phyloP scores from a whole-genome alignment of 164 flowering plant genomes.

The Nelumbo lutea region DNA sequence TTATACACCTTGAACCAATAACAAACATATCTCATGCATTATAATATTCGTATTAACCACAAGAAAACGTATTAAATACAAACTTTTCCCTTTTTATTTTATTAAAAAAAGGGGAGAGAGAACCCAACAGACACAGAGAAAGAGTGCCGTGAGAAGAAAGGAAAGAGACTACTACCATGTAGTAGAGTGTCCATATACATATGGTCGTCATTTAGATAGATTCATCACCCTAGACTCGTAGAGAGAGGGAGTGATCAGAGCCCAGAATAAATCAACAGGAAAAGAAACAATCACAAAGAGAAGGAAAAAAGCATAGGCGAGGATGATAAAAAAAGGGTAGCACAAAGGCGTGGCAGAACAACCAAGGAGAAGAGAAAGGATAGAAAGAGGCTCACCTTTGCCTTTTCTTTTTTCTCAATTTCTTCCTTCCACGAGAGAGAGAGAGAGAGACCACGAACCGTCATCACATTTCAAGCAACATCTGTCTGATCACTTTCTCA shows the following conservation, averaged over 20 bases:
- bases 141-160: conserved; percentile 84
- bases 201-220: neutral
- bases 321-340: conserved; percentile 29
- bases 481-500: conserved; percentile 6
- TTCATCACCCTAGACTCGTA: neutral
- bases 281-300: neutral
- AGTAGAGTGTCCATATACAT: neutral
- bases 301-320: conserved; percentile 16
- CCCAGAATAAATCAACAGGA: conserved; percentile 21
- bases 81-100: no score
- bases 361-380: conserved; percentile 10
- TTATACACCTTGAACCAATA: conserved; percentile 39
- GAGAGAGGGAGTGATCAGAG: neutral
- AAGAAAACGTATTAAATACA: no score
- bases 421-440: neutral
- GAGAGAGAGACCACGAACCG: conserved; percentile 8
- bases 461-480: conserved; percentile 9
- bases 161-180: conserved; percentile 30
- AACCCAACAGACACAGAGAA: conserved; percentile 1
- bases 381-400: neutral
- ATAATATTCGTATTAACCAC: neutral
- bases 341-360: conserved; percentile 30
- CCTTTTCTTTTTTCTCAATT: neutral
- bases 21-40: conserved; percentile 17
- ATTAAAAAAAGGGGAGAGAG: no score